Evolutionary conservation across 192 early-diverging fungal genomes (phyloP).

Genomic region (Linnemannia zychae): DNA sequence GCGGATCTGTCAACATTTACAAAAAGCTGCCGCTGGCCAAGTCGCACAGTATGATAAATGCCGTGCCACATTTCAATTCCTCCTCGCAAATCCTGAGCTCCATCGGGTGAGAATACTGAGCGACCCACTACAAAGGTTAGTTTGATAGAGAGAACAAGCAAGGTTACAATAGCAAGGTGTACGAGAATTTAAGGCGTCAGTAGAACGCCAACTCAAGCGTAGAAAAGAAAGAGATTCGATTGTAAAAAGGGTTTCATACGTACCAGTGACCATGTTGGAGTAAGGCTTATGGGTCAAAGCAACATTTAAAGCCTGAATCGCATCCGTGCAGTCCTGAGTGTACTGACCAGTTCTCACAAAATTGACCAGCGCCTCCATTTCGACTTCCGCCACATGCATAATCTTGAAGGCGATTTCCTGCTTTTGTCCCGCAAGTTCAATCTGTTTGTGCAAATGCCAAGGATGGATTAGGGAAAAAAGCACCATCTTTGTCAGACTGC

Average conservation of each 20-base stretch:
- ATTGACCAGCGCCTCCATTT: slow-evolving; percentile 9
- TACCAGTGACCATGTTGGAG: slow-evolving; percentile 22
- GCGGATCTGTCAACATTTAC: slow-evolving; percentile 75
- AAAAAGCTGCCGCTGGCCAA: slow-evolving; percentile 60
- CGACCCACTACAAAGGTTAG: slow-evolving; percentile 80
- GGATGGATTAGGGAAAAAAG: not conserved
- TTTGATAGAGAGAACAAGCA: slow-evolving; percentile 46
- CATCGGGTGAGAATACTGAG: slow-evolving; percentile 85
- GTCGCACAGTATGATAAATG: slow-evolving; percentile 86
- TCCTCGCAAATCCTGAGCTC: slow-evolving; percentile 61
- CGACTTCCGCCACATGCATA: slow-evolving; percentile 4
- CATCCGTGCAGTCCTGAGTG: slow-evolving; percentile 18
- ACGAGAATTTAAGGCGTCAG: too few relatives aligned
- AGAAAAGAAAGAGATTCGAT: not conserved
- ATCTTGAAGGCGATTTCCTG: slow-evolving; percentile 42
- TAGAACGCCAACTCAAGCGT: not conserved
- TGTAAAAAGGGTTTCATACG: not conserved
- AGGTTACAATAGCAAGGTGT: too few relatives aligned
- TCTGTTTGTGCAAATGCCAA: not conserved
- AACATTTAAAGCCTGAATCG: slow-evolving; percentile 40
- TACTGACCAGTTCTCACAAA: slow-evolving; percentile 23
- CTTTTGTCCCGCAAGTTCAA: not conserved
- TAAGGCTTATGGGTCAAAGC: slow-evolving; percentile 24
- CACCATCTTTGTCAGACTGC: slow-evolving; percentile 30
- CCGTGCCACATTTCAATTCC: slow-evolving; percentile 93